Evolutionary conservation across 2,329 filamentous ascomycete genomes (phyloP).

Genomic region (Fusarium zealandicum): DNA sequence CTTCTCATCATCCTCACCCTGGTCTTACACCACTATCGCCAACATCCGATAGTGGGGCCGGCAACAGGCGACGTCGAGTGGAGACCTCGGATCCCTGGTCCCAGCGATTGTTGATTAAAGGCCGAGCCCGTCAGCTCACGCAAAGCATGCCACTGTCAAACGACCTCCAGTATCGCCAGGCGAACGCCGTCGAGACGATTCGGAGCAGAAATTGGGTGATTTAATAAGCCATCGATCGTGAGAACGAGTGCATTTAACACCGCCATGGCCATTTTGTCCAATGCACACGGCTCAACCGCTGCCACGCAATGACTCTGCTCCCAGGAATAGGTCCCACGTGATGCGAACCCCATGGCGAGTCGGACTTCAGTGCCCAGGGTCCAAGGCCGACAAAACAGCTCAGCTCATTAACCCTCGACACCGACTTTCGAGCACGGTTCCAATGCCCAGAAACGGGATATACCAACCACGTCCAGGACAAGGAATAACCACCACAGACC

Average conservation of each 20-base stretch:
- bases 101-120: conserved; percentile 12
- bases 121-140: conserved; percentile 35
- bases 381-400: conserved; percentile 17
- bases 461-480: conserved; percentile 13
- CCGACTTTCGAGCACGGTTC: conserved; percentile 33
- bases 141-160: conserved; percentile 39
- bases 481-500: not conserved
- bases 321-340: conserved; percentile 29
- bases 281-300: not conserved
- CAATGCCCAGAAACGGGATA: conserved; percentile 12
- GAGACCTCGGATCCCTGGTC: conserved; percentile 32
- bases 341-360: conserved; percentile 19
- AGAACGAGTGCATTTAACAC: conserved; percentile 14
- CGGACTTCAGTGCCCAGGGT: conserved; percentile 7
- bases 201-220: conserved; percentile 24
- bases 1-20: conserved; percentile 17
- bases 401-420: conserved; percentile 23
- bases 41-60: conserved; percentile 44
- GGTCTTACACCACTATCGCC: conserved; percentile 34
- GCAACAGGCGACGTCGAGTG: conserved; percentile 41
- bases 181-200: conserved; percentile 12
- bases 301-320: conserved; percentile 21
- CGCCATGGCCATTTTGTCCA: not conserved
- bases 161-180: conserved; percentile 34
- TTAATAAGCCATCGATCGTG: conserved; percentile 27